Evolutionary conservation across 1,139 yeast genomes (phyloP).

Genomic region (Pichia sp.): DNA sequence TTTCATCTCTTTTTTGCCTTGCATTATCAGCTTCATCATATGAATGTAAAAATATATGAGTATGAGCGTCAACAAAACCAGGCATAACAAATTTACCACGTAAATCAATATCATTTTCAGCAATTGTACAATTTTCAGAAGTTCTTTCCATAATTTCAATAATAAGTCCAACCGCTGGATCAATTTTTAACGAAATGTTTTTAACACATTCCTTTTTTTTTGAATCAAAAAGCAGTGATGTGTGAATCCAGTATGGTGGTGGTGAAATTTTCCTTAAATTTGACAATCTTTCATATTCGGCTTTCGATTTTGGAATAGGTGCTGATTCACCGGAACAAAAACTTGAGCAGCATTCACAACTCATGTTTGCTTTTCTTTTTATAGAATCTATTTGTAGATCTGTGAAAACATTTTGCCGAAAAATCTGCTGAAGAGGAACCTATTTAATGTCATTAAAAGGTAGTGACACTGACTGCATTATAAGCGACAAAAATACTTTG

Average conservation of each 20-base stretch:
- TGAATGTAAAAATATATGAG: constrained; percentile 24
- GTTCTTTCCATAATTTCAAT: constrained; percentile 11
- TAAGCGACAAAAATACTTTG: neutral
- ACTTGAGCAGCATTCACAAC: constrained; percentile 17
- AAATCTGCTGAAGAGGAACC: too few relatives aligned
- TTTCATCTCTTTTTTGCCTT: constrained; percentile 23
- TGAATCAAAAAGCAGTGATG: constrained; percentile 18
- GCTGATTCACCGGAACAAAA: constrained; percentile 9
- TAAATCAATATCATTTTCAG: constrained; percentile 18
- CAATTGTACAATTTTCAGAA: constrained; percentile 2
- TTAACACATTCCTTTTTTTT: constrained; percentile 8
- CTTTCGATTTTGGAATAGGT: constrained; percentile 19
- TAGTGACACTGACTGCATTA: too few relatives aligned
- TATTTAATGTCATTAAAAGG: too few relatives aligned
- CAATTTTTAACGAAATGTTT: constrained; percentile 17
- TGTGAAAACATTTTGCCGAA: too few relatives aligned
- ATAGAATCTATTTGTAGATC: too few relatives aligned
- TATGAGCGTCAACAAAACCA: constrained; percentile 25
- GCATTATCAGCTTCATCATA: constrained; percentile 24
- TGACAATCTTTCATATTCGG: constrained; percentile 16
- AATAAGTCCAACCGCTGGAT: constrained; percentile 21
- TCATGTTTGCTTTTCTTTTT: too few relatives aligned
- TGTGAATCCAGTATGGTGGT: constrained; percentile 20
- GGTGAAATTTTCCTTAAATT: constrained; percentile 12
- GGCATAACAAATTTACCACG: constrained; percentile 22